phyloP scores from a whole-genome alignment of 495 filamentous ascomycete species.

The Oleoguttula mirabilis region DNA sequence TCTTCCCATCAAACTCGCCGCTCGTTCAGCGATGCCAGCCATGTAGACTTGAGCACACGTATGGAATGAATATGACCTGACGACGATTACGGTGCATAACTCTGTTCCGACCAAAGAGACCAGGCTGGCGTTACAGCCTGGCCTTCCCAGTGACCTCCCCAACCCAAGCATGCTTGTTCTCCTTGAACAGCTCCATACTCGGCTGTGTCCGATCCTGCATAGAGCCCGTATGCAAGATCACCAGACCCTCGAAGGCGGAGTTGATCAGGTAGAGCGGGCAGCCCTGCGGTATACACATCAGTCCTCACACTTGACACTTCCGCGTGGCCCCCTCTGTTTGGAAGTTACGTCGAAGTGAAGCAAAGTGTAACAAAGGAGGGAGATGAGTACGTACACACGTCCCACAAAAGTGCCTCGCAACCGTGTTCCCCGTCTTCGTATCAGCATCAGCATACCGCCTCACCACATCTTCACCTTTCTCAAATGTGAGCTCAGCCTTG shows the following conservation, averaged over 20 bases:
- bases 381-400: constrained; percentile 14
- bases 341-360: no score
- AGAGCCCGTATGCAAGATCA: constrained; percentile 3
- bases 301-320: no score
- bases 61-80: no score
- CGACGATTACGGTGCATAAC: no score
- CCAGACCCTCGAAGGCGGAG: neutral
- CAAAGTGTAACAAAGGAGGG: no score
- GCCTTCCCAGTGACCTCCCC: constrained; percentile 1
- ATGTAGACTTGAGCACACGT: no score
- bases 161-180: constrained; percentile 13
- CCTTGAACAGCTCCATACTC: constrained; percentile 6
- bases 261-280: constrained; percentile 4
- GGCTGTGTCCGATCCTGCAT: constrained; percentile 5
- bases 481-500: constrained; percentile 3
- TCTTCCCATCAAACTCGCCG: no score
- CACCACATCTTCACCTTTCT: constrained; percentile 9
- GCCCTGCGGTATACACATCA: no score
- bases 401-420: constrained; percentile 8
- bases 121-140: constrained; percentile 9
- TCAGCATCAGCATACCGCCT: constrained; percentile 8
- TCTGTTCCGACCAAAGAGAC: no score
- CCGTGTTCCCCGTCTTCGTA: constrained; percentile 10
- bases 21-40: no score
- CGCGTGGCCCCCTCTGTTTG: no score